Evolutionary conservation across 2,329 filamentous ascomycete species (phyloP).

Genomic region (Fusarium chlamydosporum): DNA sequence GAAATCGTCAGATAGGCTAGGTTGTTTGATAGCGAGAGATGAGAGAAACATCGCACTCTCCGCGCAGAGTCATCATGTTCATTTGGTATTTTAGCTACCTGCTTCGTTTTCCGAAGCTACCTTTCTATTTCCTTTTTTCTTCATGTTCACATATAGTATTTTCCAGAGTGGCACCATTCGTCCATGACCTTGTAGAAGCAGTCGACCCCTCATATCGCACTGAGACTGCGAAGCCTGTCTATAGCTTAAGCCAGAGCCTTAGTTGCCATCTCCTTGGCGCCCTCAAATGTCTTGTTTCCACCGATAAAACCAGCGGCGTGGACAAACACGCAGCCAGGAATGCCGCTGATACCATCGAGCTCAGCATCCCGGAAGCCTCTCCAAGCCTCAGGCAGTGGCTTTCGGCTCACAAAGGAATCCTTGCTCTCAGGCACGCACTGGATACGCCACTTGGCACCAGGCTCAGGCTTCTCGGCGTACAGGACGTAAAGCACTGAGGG

Average conservation of each 20-base stretch:
- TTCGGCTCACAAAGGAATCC: slow-evolving; percentile 91
- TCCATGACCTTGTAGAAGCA: slow-evolving; percentile 19
- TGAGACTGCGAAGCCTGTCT: background rate
- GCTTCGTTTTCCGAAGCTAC: slow-evolving; percentile 37
- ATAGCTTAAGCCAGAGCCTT: slow-evolving; percentile 71
- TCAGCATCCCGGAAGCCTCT: slow-evolving; percentile 89
- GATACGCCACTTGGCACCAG: slow-evolving; percentile 90
- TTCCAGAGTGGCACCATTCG: slow-evolving; percentile 13
- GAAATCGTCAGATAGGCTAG: slow-evolving; percentile 41
- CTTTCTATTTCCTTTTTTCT: slow-evolving; percentile 34
- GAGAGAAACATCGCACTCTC: slow-evolving; percentile 28
- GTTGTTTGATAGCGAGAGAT: slow-evolving; percentile 42
- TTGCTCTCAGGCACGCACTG: slow-evolving; percentile 89
- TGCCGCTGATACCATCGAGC: slow-evolving; percentile 78
- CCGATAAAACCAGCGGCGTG: slow-evolving; percentile 97
- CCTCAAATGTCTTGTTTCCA: slow-evolving; percentile 92
- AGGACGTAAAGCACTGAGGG: slow-evolving; percentile 82
- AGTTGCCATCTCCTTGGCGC: slow-evolving; percentile 86
- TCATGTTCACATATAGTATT: slow-evolving; percentile 22
- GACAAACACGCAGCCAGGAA: slow-evolving; percentile 87
- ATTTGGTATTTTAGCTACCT: slow-evolving; percentile 45
- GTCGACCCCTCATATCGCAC: slow-evolving; percentile 5
- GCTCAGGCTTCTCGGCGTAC: slow-evolving; percentile 85
- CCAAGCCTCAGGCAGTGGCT: slow-evolving; percentile 92
- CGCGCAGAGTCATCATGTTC: slow-evolving; percentile 43